Evolutionary conservation across 257 asterid species (phyloP).

Genomic region (Scutellaria minor): DNA sequence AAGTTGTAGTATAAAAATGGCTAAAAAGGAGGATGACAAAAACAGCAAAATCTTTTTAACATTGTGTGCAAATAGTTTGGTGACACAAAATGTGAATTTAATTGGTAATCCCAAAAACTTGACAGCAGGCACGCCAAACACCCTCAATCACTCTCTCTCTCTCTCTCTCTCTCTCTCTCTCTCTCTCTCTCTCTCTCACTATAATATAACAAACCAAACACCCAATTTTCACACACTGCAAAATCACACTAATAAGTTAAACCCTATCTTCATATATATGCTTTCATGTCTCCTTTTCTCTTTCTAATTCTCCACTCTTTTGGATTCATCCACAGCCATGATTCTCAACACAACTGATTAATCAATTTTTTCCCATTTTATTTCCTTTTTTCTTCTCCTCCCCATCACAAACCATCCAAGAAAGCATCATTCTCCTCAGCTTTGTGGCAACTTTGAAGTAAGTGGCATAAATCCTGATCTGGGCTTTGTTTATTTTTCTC

Average conservation of each 20-base stretch:
- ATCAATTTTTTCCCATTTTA: neutral
- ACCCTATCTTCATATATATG: constrained; percentile 15
- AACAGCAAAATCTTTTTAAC: constrained; percentile 29
- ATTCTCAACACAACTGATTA: constrained; percentile 6
- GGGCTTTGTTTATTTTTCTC: constrained; percentile 29
- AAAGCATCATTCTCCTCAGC: constrained; percentile 12
- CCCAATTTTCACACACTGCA: constrained; percentile 31
- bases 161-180: constrained; percentile 29
- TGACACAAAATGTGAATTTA: constrained; percentile 40
- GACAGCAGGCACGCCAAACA: constrained; percentile 38
- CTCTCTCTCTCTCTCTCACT: neutral
- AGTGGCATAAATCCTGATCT: constrained; percentile 23
- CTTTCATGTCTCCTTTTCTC: constrained; percentile 48
- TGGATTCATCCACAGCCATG: constrained; percentile 49
- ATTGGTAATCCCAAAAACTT: constrained; percentile 27
- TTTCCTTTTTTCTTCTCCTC: neutral
- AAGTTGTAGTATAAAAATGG: constrained; percentile 25
- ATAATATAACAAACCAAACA: constrained; percentile 10
- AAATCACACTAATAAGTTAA: constrained; percentile 9
- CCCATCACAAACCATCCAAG: constrained; percentile 27
- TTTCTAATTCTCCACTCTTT: constrained; percentile 46
- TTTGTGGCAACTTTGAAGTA: constrained; percentile 5
- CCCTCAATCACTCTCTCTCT: constrained; percentile 16
- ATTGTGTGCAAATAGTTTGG: constrained; percentile 15
- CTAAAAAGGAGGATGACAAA: constrained; percentile 35